Base-by-base conservation (phyloP, 2,329 filamentous ascomycete genomes). In the Penicillium sclerotiorum region DNA sequence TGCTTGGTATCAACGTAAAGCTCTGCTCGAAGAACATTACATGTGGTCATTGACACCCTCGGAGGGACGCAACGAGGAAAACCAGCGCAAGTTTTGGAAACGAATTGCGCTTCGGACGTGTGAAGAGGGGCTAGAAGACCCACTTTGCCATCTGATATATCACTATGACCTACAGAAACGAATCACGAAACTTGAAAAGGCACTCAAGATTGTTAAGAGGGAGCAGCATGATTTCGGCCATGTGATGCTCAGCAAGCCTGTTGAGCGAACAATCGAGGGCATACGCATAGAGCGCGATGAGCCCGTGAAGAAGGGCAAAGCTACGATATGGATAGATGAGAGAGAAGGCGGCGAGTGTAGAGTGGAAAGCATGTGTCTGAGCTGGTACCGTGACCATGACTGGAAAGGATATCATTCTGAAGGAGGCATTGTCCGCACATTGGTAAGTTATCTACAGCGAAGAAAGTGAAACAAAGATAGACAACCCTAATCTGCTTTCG, bases 331-430 rank as follows among this genome's bases (percentile, higher is more conserved):
- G 94, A 75, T 96, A 1, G 91, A 97, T 63, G 87, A 87, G 59
- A 71, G 79, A 4, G 86, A 87, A 64, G 80, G 77, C 8, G 80
- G 81, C 17, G 88, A 94, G 69, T 95, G 92, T 69, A 87, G 84
- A 45, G 94, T 99, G 11, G 94, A 99, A 73, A 87, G 83, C 48
- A 96, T 99, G 91, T 96, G 92, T 67, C 79, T 99, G 30, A 91
- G 86, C 37, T 83, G 87, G 75, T 97, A 97, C 70, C 85, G 89
- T 25, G 78, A 80, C 8, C 78, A 88, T 45, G 93, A 92, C 2
- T 97, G 90, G 87, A 96, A 96, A 69, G 94, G 94, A 9, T 96
- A 93, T 65, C 94, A 99, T 71, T 84, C 87, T 15, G 94, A 99
- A 76, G 90, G 91, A 27, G 89, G 92, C 2, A 92, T 97, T 60